Conservation (phyloP, 2,329 filamentous ascomycete genomes). For the Teratosphaeria gauchensis region DNA sequence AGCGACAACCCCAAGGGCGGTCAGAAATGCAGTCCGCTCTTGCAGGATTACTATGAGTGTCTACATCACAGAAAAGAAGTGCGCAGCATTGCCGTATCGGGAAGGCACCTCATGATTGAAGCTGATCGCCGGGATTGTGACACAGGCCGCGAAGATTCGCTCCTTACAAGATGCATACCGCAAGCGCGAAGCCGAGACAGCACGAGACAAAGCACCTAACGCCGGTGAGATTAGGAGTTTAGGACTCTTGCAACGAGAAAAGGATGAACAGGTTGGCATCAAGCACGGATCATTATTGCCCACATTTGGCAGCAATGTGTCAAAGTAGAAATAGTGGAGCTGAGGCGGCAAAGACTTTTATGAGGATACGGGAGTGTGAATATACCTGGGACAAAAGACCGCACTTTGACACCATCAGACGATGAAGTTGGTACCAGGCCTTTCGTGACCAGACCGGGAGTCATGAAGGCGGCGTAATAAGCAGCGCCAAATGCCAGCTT, state of each 20-base stretch:
- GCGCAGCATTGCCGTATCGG: slow-evolving; percentile 18
- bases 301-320: slow-evolving; percentile 16
- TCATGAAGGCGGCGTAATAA: background rate
- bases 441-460: background rate
- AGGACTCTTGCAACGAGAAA: slow-evolving; percentile 59
- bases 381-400: background rate
- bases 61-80: slow-evolving; percentile 99
- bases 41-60: slow-evolving; percentile 99
- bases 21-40: slow-evolving; percentile 71
- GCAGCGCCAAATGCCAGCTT: background rate
- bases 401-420: background rate
- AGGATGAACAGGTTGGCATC: slow-evolving; percentile 61
- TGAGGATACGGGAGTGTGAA: background rate
- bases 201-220: slow-evolving; percentile 70
- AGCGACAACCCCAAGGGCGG: slow-evolving; percentile 70
- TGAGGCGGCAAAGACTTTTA: background rate
- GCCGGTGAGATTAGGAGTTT: slow-evolving; percentile 81
- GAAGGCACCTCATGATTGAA: background rate
- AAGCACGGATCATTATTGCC: slow-evolving; percentile 36
- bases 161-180: slow-evolving; percentile 78
- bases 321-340: slow-evolving; percentile 9
- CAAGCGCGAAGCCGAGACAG: slow-evolving; percentile 63
- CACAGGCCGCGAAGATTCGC: slow-evolving; percentile 66
- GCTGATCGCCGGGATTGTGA: background rate
- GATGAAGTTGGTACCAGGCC: background rate